Conservation (phyloP, 2,329 filamentous ascomycete genomes). For the Chaetomiaceae sp. region DNA sequence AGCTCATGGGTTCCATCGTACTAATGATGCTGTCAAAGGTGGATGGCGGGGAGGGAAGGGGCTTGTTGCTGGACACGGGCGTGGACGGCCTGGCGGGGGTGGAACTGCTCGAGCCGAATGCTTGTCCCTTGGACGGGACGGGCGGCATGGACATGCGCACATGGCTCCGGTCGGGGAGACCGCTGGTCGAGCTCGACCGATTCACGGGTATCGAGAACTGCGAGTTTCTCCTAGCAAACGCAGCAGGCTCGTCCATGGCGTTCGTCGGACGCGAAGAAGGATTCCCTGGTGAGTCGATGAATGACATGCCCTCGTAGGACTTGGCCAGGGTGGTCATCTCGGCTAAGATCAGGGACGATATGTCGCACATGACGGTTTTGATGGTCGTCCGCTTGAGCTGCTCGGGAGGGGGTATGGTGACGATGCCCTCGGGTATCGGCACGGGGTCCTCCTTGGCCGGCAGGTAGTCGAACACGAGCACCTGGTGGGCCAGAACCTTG, state of each 20-base stretch:
- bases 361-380: conserved; percentile 74
- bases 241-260: conserved; percentile 42
- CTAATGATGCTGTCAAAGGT: conserved; percentile 45
- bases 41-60: conserved; percentile 42
- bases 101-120: conserved; percentile 42
- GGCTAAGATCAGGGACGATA: conserved; percentile 67
- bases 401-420: conserved; percentile 64
- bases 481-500: conserved; percentile 70
- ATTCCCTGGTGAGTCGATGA: conserved; percentile 71
- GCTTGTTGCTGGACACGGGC: conserved; percentile 40
- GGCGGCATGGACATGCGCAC: conserved; percentile 82
- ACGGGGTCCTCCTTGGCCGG: conserved; percentile 44
- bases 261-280: conserved; percentile 40
- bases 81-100: conserved; percentile 49
- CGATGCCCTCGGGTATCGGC: conserved; percentile 62
- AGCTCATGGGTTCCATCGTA: conserved; percentile 36
- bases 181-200: conserved; percentile 52
- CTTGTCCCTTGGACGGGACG: conserved; percentile 46
- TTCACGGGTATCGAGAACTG: conserved; percentile 46
- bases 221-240: conserved; percentile 48
- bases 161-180: conserved; percentile 54
- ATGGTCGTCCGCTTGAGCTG: conserved; percentile 73
- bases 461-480: conserved; percentile 74
- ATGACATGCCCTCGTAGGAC: conserved; percentile 66
- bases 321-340: conserved; percentile 72